Percentiles rank a stretch among this genome's conserved stretches.
phyloP scores from a whole-genome alignment of 371 early-diverging fungal species.

The Rhizopus arrhizus region DNA sequence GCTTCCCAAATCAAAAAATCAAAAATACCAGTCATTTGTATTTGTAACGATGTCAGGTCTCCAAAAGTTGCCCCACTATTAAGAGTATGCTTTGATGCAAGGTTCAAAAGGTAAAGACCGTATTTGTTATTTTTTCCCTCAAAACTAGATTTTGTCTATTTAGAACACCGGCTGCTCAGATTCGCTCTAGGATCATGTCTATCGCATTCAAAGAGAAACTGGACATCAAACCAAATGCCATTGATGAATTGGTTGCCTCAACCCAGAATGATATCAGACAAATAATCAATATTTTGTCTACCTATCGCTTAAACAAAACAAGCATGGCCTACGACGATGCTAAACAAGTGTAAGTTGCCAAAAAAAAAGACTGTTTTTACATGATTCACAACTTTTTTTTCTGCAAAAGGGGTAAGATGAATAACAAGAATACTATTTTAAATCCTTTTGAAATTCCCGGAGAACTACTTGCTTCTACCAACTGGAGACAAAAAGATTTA shows the following conservation, averaged over 20 bases:
- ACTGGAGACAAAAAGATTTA: conserved; percentile 60
- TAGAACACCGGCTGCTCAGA: conserved; percentile 47
- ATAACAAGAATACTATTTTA: conserved; percentile 80
- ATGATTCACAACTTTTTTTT: background rate
- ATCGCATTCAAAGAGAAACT: conserved; percentile 87
- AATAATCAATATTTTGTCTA: conserved; percentile 93
- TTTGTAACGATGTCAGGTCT: conserved; percentile 96
- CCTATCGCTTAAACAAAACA: conserved; percentile 70
- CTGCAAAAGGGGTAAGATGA: conserved; percentile 39
- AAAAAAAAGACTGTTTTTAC: background rate
- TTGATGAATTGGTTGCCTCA: conserved; percentile 84
- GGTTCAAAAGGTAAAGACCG: conserved; percentile 77
- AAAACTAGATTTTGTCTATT: background rate
- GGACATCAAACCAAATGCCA: conserved; percentile 74
- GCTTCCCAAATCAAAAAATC: conserved; percentile 90
- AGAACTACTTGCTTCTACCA: conserved; percentile 61
- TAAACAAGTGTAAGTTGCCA: conserved; percentile 62
- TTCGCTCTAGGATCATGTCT: conserved; percentile 77
- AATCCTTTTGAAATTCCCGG: conserved; percentile 87
- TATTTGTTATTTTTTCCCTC: conserved; percentile 19
- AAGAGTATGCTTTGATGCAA: conserved; percentile 87
- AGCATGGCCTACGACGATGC: conserved; percentile 83
- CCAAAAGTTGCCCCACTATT: conserved; percentile 90
- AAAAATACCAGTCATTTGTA: conserved; percentile 98
- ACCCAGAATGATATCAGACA: conserved; percentile 98